Evolutionary conservation across 306 rosid genomes (phyloP).

Genomic region (Acacia crassicarpa): DNA sequence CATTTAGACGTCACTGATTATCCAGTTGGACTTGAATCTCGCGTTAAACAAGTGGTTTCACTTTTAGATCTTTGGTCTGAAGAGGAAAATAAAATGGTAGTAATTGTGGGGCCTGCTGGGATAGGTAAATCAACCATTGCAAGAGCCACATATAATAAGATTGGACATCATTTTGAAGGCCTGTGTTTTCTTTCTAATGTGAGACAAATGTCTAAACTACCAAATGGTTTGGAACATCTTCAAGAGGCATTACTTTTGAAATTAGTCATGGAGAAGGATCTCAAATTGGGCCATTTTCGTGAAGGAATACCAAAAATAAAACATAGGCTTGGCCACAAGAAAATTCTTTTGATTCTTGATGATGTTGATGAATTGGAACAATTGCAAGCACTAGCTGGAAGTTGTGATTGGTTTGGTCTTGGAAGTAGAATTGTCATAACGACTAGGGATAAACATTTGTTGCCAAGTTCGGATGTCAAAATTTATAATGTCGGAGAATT

Average conservation of each 20-base stretch:
- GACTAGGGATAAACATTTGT: background rate
- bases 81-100: background rate
- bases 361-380: background rate
- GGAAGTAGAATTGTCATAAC: background rate
- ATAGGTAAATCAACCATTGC: background rate
- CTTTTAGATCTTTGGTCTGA: background rate
- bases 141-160: background rate
- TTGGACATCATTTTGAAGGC: background rate
- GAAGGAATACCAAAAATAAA: background rate
- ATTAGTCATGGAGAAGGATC: background rate
- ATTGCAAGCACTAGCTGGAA: background rate
- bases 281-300: background rate
- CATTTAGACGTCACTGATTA: background rate
- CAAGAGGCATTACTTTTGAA: background rate
- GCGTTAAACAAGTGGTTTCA: background rate
- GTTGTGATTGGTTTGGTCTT: background rate
- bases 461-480: background rate
- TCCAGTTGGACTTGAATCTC: background rate
- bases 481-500: background rate
- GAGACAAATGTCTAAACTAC: background rate
- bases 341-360: background rate
- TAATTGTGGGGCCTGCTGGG: background rate
- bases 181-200: background rate
- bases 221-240: background rate
- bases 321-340: background rate